Percentiles rank a stretch among this genome's conserved stretches.
Evolutionary conservation across 2,329 filamentous ascomycete species (phyloP).

Genomic region (Arthrobotrys sinensis): DNA sequence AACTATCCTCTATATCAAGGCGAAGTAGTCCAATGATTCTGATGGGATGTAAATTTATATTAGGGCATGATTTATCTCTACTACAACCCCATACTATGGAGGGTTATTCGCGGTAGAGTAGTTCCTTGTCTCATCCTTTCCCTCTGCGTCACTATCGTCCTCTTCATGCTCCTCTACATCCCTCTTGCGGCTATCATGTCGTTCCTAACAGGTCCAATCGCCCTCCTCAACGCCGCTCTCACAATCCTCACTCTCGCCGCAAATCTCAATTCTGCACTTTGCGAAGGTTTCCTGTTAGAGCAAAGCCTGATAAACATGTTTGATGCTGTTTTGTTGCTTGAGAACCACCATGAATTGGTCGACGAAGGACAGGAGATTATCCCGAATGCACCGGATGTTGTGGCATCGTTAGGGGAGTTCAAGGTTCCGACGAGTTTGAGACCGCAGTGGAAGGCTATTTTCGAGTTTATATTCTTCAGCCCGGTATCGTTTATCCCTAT

Average conservation of each 20-base stretch:
- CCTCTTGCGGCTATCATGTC: conserved; percentile 91
- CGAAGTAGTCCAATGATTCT: not conserved
- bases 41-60: not conserved
- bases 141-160: conserved; percentile 82
- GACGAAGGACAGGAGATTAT: conserved; percentile 53
- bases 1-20: not conserved
- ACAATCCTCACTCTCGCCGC: conserved; percentile 81
- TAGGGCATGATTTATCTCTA: conserved; percentile 61
- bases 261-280: conserved; percentile 73
- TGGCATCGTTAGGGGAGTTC: conserved; percentile 61
- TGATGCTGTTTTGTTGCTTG: conserved; percentile 60
- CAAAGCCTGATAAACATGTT: conserved; percentile 80
- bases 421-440: conserved; percentile 63
- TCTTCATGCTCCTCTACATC: conserved; percentile 90
- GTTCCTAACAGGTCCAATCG: conserved; percentile 87
- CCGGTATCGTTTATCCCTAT: conserved; percentile 63
- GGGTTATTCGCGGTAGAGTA: conserved; percentile 67
- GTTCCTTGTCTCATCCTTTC: conserved; percentile 87
- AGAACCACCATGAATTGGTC: conserved; percentile 43
- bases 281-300: conserved; percentile 72
- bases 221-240: conserved; percentile 91
- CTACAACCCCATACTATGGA: conserved; percentile 58
- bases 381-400: conserved; percentile 46
- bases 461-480: conserved; percentile 67
- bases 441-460: conserved; percentile 62